phyloP scores from a whole-genome alignment of 2,329 filamentous ascomycete species.

The Metarhizium rileyi region DNA sequence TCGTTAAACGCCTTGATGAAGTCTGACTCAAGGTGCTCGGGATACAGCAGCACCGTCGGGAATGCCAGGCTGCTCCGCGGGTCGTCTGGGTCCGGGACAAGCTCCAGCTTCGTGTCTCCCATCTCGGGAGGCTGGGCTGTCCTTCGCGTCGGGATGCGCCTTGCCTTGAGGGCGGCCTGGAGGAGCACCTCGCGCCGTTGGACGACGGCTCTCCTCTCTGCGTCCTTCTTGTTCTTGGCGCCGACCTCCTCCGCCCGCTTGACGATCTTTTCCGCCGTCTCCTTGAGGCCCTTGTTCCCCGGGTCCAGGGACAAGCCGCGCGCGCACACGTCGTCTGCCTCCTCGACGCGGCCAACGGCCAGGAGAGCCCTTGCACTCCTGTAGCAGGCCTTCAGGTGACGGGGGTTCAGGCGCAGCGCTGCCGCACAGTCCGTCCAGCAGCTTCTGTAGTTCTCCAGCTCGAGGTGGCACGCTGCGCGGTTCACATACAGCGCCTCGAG shows the following conservation, averaged over 20 bases:
- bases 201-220: conserved; percentile 42
- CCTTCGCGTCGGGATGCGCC: conserved; percentile 58
- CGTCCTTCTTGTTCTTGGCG: conserved; percentile 44
- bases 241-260: conserved; percentile 46
- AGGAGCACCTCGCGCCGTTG: conserved; percentile 52
- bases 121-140: conserved; percentile 72
- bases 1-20: conserved; percentile 85
- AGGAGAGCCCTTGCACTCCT: conserved; percentile 71
- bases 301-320: conserved; percentile 65
- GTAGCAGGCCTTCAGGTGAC: conserved; percentile 86
- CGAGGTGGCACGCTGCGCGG: conserved; percentile 80
- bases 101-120: conserved; percentile 66
- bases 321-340: conserved; percentile 71
- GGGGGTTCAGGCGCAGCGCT: conserved; percentile 67
- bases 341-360: conserved; percentile 64
- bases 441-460: conserved; percentile 78
- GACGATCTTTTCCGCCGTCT: conserved; percentile 53
- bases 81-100: conserved; percentile 65
- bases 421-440: conserved; percentile 78
- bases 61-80: conserved; percentile 63
- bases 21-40: conserved; percentile 70
- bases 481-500: conserved; percentile 77
- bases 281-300: conserved; percentile 55
- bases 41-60: conserved; percentile 78
- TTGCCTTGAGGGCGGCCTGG: conserved; percentile 53